phyloP scores from a whole-genome alignment of 2,329 filamentous ascomycete genomes.

The Rugonectria rugulosa region DNA sequence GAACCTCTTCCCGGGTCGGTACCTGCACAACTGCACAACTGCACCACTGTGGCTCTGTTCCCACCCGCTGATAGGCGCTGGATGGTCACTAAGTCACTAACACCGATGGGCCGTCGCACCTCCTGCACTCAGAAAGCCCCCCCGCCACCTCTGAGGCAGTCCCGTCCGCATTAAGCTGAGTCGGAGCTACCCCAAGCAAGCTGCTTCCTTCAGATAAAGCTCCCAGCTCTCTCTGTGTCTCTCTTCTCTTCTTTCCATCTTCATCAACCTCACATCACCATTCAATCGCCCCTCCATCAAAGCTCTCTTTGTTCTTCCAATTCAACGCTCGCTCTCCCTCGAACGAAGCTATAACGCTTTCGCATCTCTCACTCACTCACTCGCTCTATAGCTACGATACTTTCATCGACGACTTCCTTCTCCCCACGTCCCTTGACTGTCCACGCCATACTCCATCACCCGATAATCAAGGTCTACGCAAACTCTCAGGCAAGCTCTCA shows the following conservation, averaged over 20 bases:
- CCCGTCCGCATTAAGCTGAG: background rate
- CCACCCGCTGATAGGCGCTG: background rate
- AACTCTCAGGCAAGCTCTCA: conserved; percentile 21
- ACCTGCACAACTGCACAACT: no score
- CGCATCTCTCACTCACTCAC: conserved; percentile 29
- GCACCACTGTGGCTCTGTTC: background rate
- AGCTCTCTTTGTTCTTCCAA: background rate
- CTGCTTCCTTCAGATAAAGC: background rate
- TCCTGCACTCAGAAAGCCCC: background rate
- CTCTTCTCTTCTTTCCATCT: background rate
- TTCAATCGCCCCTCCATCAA: background rate
- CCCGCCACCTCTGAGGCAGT: no score
- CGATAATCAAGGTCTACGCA: conserved; percentile 29
- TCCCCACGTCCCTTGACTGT: conserved; percentile 34
- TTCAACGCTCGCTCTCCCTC: background rate
- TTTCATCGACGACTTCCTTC: conserved; percentile 33
- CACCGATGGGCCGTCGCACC: background rate
- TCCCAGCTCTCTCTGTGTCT: background rate
- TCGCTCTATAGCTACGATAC: conserved; percentile 32
- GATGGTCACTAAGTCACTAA: background rate
- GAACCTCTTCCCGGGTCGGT: background rate
- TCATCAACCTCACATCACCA: background rate
- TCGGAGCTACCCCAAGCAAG: background rate
- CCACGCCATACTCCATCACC: conserved; percentile 34
- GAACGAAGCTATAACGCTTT: conserved; percentile 16